Conservation (phyloP, 768 basidiomycete genomes). For the Leccinum imitatum region DNA sequence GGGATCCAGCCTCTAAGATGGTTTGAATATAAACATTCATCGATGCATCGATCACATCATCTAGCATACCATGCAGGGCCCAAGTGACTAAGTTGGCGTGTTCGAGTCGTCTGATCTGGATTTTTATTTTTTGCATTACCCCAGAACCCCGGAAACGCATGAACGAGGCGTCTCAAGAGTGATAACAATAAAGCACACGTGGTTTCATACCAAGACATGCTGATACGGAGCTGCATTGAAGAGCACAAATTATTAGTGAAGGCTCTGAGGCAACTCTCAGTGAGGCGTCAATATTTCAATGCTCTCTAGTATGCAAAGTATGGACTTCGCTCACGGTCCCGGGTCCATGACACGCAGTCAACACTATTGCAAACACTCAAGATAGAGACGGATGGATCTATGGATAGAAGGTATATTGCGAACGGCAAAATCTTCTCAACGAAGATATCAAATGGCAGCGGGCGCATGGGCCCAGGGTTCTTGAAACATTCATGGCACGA, state of each 20-base stretch:
- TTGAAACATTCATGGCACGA: neutral
- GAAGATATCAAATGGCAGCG: neutral
- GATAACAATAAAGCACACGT: neutral
- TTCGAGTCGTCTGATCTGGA: neutral
- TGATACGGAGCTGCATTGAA: neutral
- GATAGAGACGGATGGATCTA: neutral
- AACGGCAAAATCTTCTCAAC: neutral
- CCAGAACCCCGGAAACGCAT: neutral
- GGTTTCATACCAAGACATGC: neutral
- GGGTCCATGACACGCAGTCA: neutral
- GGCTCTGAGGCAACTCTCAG: neutral
- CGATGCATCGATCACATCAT: too few relatives aligned
- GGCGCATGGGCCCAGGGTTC: neutral
- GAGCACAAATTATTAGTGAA: neutral
- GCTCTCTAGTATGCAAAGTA: neutral
- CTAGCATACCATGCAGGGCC: neutral
- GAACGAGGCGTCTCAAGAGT: neutral
- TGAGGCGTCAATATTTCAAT: neutral
- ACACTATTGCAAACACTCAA: neutral
- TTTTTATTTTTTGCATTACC: neutral
- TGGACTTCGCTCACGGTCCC: neutral
- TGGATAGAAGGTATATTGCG: neutral
- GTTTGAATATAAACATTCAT: neutral
- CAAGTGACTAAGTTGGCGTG: neutral
- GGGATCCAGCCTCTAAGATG: neutral